A percentile compares a stretch with the other conserved stretches of the same genome.
These are phyloP conservation scores for Thinopyrum elongatum DNA, from an alignment of 176 grass and related monocot genomes.

Conservation along the genomic window DNA sequence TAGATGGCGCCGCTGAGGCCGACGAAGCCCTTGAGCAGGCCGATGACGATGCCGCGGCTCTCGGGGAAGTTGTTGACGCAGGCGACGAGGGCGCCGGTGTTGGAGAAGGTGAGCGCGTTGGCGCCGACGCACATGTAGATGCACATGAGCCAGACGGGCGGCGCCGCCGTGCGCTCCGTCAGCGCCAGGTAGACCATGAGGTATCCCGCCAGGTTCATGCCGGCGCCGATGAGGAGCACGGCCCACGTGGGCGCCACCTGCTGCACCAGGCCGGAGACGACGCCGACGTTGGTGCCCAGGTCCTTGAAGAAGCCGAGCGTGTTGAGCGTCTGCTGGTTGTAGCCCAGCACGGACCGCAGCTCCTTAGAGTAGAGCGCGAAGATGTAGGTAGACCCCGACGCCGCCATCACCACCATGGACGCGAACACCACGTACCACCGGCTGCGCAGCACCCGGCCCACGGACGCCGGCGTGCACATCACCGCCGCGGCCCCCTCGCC, in stretches of 20 bases:
- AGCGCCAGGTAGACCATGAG: slow-evolving; percentile 38
- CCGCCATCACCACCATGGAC: slow-evolving; percentile 35
- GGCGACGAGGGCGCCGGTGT: slow-evolving; percentile 67
- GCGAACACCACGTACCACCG: slow-evolving; percentile 44
- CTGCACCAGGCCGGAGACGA: slow-evolving; percentile 39
- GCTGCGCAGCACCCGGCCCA: slow-evolving; percentile 10
- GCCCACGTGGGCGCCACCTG: slow-evolving; percentile 40
- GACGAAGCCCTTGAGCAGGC: slow-evolving; percentile 77
- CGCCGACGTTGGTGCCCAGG: slow-evolving; percentile 50
- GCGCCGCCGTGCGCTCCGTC: slow-evolving; percentile 9
- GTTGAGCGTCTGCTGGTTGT: slow-evolving; percentile 51
- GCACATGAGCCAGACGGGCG: slow-evolving; percentile 40
- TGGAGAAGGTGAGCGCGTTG: slow-evolving; percentile 48
- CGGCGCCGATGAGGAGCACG: slow-evolving; percentile 41
- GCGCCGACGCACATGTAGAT: slow-evolving; percentile 39
- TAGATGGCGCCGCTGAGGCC: slow-evolving; percentile 86
- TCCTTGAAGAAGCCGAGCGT: slow-evolving; percentile 46
- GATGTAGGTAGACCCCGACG: slow-evolving; percentile 34
- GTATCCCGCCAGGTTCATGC: slow-evolving; percentile 31
- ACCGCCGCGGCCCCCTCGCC: background rate
- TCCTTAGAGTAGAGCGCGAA: slow-evolving; percentile 42
- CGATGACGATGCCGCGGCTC: slow-evolving; percentile 70
- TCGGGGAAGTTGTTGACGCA: slow-evolving; percentile 70
- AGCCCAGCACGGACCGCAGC: slow-evolving; percentile 24
- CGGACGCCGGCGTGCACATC: slow-evolving; percentile 35